Evolutionary conservation across 2,329 filamentous ascomycete species (phyloP).

Genomic region (Capronia coronata): DNA sequence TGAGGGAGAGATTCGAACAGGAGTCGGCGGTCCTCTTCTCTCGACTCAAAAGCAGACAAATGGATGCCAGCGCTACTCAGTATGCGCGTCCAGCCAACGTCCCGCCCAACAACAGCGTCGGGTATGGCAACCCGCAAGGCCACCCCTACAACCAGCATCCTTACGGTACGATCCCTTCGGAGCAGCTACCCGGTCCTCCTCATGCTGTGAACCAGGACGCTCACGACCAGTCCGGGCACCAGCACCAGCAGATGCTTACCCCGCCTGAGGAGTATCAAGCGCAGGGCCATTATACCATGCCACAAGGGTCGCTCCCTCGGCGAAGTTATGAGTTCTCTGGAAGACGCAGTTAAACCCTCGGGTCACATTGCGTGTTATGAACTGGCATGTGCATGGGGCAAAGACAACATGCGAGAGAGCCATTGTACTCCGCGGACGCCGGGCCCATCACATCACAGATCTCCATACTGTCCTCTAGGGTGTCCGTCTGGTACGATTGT

Average conservation of each 20-base stretch:
- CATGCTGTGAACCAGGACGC: constrained; percentile 9
- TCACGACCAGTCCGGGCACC: not conserved
- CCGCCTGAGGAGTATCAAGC: constrained; percentile 19
- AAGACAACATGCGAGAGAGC: too few species aligned
- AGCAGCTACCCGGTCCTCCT: constrained; percentile 20
- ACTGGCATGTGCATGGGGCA: too few species aligned
- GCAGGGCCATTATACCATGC: constrained; percentile 13
- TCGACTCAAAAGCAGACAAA: constrained; percentile 22
- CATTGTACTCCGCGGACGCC: too few species aligned
- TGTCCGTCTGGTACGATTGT: too few species aligned
- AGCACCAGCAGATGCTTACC: constrained; percentile 16
- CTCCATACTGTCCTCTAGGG: too few species aligned
- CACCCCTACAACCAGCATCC: constrained; percentile 8
- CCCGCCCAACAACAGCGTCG: constrained; percentile 2
- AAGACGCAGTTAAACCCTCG: not conserved
- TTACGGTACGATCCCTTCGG: constrained; percentile 3
- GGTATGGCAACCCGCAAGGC: constrained; percentile 4
- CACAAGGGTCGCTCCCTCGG: constrained; percentile 22
- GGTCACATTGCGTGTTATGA: too few species aligned
- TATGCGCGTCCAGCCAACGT: constrained; percentile 2
- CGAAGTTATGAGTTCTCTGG: constrained; percentile 27
- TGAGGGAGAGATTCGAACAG: constrained; percentile 26
- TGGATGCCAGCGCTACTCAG: constrained; percentile 9
- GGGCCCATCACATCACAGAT: too few species aligned
- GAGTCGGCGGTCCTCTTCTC: constrained; percentile 27